Evolutionary conservation across 2,329 filamentous ascomycete species (phyloP), one percentile per base, ranked within the genome.

Genomic region (Eurotiales sp.): DNA sequence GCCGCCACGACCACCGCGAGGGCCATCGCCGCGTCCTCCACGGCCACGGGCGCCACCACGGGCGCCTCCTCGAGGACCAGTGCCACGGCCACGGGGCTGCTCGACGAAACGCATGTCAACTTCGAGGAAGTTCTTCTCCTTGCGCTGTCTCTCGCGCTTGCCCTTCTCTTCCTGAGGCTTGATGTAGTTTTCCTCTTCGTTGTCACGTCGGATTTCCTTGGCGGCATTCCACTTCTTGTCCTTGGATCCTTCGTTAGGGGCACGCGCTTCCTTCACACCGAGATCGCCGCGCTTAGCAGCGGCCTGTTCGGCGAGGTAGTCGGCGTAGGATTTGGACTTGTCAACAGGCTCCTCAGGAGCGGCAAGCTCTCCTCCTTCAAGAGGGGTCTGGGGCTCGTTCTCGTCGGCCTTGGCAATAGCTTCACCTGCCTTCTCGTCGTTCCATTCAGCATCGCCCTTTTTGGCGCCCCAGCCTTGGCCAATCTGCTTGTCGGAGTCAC

Each of bases 181-280:
- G 68, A 96, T 86, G 82, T 88, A 96, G 59, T 70, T 68, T 63
- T 87, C 84, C 64, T 90, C 84, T 50, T 82, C 80, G 43, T 78
- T 70, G 54, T 69, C 69, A 59, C 77, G 78, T 64, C 70, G 64
- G 63, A 83, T 63, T 57, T 78, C 74, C 79, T 91, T 95, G 70
- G 90, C 90, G 65, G 81, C 79, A 65, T 87, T 88, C 88, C 91
- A 96, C 82, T 96, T 93, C 83, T 93, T 92, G 80, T 90, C 85
- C 79, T 90, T 89, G 78, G 79, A 82, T 67, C 91, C 91, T 79
- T 96, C 91, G 80, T 97, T 96, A 73, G 92, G 78, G 79, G 90
- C 85, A 77, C 93, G 92, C 68, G 90, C 80, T 66, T 88, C 82
- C 64, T 85, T 80, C 62, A 76, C 73, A 62, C 81, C 82, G 58